Base-by-base conservation (phyloP, 2,329 filamentous ascomycete species). In the Calonectria hawksworthii region DNA sequence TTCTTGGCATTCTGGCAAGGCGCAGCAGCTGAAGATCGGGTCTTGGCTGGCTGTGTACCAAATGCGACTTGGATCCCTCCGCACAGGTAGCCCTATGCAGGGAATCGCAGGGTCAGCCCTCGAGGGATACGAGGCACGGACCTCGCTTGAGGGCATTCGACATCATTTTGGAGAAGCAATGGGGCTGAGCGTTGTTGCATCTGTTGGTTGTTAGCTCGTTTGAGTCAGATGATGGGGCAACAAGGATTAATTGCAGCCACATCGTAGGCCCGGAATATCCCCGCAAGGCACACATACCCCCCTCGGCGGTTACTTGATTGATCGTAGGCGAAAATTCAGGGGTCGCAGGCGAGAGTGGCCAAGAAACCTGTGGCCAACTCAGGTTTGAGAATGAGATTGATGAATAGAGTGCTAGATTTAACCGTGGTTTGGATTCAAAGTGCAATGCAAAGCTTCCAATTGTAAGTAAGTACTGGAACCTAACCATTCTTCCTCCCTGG, bases 401-500 rank as follows among this genome's bases (percentile, higher is more conserved):
- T 8, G 16, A 41, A 41, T 14, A 41, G 16, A 41, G 21, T 4
- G 21, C 16, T 6, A 21, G 2, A 8, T 41, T 5, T n/a, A 7
- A n/a, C 18, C 18, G n/a, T 44, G 18, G 5, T 44, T 44, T 44
- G 16, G 38, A 44, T 44, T 44, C 41, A 44, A 44, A 11, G 9
- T 11, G n/a, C 30, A 47, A 47, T 23, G 9, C n/a, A 9, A 47
- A 9, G 8, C 9, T 56, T 16, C 9, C 18, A 13, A 18, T 30
- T n/a, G n/a, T n/a, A n/a, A 13, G 21, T n/a, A 54, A 32, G 28
- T 63, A 9, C 14, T 63, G 7, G 2, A 11, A 18, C 2, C 18
- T 59, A 59, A 30, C 66, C 51, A 34, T 68, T 68, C 11, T 21
- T 16, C 26, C 51, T 68, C 10, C 66, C 66, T 18, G 51, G 66